These are phyloP conservation scores for Suillus weaverae DNA, from an alignment of 768 basidiomycete species.

Conservation along the genomic window DNA sequence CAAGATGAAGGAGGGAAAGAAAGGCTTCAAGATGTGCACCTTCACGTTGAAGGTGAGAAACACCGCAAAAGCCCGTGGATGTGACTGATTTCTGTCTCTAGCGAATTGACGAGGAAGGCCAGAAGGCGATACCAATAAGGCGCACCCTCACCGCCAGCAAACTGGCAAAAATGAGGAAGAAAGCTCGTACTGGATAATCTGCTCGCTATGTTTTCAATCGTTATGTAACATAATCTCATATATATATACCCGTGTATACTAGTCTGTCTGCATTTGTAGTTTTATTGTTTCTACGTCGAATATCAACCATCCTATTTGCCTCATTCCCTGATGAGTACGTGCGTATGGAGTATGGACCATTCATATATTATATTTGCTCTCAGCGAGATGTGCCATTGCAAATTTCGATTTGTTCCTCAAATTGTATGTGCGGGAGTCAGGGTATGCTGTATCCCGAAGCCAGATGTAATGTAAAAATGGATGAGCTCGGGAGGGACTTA, in stretches of 20 bases:
- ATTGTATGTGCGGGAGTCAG: slow-evolving; percentile 9
- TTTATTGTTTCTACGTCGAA: not conserved
- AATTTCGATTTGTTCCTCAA: not conserved
- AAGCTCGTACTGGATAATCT: not conserved
- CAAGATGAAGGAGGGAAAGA: slow-evolving; percentile 17
- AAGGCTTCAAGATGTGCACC: slow-evolving; percentile 28
- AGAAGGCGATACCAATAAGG: slow-evolving; percentile 18
- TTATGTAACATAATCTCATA: not conserved
- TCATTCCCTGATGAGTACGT: not conserved
- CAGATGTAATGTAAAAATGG: slow-evolving; percentile 14
- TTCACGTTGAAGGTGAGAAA: slow-evolving; percentile 28
- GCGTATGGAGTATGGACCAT: not conserved
- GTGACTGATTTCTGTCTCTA: slow-evolving; percentile 15
- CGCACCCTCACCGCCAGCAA: slow-evolving; percentile 18
- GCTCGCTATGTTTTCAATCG: not conserved
- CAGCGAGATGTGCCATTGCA: not conserved
- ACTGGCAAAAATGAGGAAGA: slow-evolving; percentile 17
- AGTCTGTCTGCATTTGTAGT: not conserved
- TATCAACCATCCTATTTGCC: not conserved
- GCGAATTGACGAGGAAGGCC: slow-evolving; percentile 27
- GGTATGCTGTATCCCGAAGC: slow-evolving; percentile 20
- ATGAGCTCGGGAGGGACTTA: slow-evolving; percentile 9
- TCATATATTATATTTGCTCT: not conserved
- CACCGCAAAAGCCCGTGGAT: not conserved
- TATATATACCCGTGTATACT: not conserved